Base-by-base conservation (phyloP, 75 land plant species). In the Azolla pinnata region DNA sequence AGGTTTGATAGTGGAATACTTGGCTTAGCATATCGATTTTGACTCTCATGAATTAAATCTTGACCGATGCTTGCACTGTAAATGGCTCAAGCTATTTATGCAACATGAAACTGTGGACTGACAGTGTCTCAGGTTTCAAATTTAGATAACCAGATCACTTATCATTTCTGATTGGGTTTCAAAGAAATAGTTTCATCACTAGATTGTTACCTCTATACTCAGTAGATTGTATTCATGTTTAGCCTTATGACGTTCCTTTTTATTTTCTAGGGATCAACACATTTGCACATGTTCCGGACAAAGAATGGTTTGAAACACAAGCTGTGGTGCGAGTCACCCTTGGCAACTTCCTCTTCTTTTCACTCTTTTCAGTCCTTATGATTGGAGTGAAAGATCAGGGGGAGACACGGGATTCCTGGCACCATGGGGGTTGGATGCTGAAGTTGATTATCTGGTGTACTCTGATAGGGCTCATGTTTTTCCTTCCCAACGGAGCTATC, bases 391-490 rank as follows among this genome's bases (percentile, higher is more conserved):
- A 89, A 72, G 73, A 75, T 65, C 99, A 95, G 69, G 84, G 70
- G 25, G 99, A 95, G 68, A 79, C 83, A 40, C 84, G 99, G 31
- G 99, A 95, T 63, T 46, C 68, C 5, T 60, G 85, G 75, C 99
- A 95, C 63, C 99, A 95, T 69, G 99, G 96, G 60, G 99, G 99
- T 49, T 95, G 99, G 99, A 86, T 83, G 96, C 72, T 69, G 67
- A 95, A 95, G 77, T 59, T 86, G 14, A 69, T 86, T 33, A 61
- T 76, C 49, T 95, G 99, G 99, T 68, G 54, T 53, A 27, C 83
- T 28, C 38, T 83, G 45, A 82, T 95, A 17, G 63, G 86, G 14
- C 60, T 95, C 23, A 86, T 78, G 82, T 95, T 95, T 73, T 95
- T 95, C 79, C 69, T 95, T 28, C 99, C 99, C 31, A 95, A 95